These are phyloP conservation scores for Termitomyces sp. DNA, from an alignment of 768 basidiomycete species.

Conservation along the genomic window DNA sequence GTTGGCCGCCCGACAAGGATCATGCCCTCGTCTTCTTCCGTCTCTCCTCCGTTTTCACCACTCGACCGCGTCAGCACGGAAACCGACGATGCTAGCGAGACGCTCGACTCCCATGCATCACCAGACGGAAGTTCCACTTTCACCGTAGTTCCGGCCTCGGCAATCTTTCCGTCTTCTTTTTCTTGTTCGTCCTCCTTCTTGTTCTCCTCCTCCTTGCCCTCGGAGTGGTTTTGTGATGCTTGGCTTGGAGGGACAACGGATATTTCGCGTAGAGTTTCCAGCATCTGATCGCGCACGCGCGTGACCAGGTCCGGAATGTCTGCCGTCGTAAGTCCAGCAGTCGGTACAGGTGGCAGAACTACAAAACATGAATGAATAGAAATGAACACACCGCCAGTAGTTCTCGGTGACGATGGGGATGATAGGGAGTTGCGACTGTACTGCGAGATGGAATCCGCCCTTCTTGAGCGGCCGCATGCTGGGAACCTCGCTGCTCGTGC, in stretches of 20 bases:
- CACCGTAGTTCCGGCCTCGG: neutral
- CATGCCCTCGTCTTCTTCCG: conserved; percentile 84
- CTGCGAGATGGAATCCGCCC: conserved; percentile 94
- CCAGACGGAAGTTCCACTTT: neutral
- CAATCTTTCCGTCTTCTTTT: neutral
- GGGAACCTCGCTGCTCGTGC: conserved; percentile 59
- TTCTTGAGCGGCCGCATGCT: conserved; percentile 90
- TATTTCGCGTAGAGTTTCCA: conserved; percentile 69
- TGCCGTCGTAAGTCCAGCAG: conserved; percentile 57
- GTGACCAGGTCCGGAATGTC: conserved; percentile 67
- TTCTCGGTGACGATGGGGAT: conserved; percentile 92
- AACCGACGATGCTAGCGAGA: conserved; percentile 6
- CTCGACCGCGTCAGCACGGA: conserved; percentile 39
- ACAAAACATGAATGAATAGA: conserved; percentile 1
- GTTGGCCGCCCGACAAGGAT: conserved; percentile 64
- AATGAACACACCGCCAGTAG: conserved; percentile 53
- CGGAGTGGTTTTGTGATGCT: neutral
- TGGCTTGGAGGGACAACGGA: conserved; percentile 40
- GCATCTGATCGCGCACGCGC: conserved; percentile 75
- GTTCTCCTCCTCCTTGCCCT: conserved; percentile 3
- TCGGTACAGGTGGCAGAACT: conserved; percentile 92
- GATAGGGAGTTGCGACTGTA: conserved; percentile 87
- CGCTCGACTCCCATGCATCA: neutral
- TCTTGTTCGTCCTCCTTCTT: neutral
- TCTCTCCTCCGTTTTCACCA: conserved; percentile 65